Evolutionary conservation across 2,329 filamentous ascomycete species (phyloP).

Genomic region (Lachnum nothofagi): DNA sequence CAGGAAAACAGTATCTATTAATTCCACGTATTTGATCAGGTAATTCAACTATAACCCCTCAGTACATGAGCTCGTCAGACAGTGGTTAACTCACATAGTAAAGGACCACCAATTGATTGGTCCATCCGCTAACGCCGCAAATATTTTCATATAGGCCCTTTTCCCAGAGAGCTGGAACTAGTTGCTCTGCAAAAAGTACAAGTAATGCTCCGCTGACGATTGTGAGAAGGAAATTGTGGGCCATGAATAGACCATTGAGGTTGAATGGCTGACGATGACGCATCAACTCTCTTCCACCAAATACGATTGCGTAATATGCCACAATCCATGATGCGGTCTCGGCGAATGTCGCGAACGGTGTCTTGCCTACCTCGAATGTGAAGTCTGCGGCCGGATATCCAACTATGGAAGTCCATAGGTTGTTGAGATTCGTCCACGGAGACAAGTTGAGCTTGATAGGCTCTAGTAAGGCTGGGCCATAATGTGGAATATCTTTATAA

Average conservation of each 20-base stretch:
- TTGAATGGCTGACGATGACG: constrained; percentile 21
- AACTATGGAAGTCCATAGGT: constrained; percentile 16
- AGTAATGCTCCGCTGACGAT: constrained; percentile 23
- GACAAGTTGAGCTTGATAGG: constrained; percentile 15
- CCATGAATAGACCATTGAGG: constrained; percentile 25
- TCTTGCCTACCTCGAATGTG: constrained; percentile 19
- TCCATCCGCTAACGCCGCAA: constrained; percentile 84
- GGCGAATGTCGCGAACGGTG: constrained; percentile 25
- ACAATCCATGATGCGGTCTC: constrained; percentile 20
- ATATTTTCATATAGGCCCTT: constrained; percentile 83
- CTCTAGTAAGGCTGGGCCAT: constrained; percentile 10
- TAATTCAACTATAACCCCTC: constrained; percentile 26
- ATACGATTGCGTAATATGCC: constrained; percentile 25
- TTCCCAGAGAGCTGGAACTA: constrained; percentile 37
- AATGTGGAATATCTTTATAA: constrained; percentile 4
- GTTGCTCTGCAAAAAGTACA: constrained; percentile 25
- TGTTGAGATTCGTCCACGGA: constrained; percentile 23
- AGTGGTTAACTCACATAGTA: constrained; percentile 74
- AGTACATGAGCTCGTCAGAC: not conserved
- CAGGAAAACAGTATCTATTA: constrained; percentile 29
- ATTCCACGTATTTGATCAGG: constrained; percentile 28
- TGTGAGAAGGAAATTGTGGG: constrained; percentile 28
- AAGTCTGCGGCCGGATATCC: constrained; percentile 24
- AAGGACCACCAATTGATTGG: constrained; percentile 82
- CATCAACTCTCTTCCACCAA: constrained; percentile 28